Evolutionary conservation across 805 yeast species (phyloP).

Genomic region (Ogataea trehalophila): DNA sequence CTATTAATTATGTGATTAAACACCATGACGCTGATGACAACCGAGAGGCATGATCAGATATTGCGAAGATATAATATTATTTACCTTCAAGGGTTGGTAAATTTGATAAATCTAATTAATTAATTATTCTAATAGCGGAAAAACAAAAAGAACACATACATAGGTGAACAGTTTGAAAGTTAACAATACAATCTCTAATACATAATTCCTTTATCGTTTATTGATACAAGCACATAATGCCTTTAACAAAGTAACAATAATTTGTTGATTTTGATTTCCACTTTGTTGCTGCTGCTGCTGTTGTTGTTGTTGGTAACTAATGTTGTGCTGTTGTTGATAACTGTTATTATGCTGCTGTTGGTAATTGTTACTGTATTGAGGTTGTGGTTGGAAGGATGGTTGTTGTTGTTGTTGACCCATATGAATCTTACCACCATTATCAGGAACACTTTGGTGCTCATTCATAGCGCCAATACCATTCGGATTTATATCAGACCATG

Average conservation of each 20-base stretch:
- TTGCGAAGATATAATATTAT: too few relatives aligned
- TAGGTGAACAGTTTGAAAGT: too few relatives aligned
- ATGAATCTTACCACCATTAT: conserved; percentile 3
- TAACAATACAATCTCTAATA: too few relatives aligned
- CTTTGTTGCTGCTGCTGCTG: conserved; percentile 16
- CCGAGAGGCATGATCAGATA: too few relatives aligned
- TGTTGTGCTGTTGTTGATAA: conserved; percentile 20
- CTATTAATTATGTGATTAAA: not conserved
- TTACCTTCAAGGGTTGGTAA: too few relatives aligned
- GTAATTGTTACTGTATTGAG: conserved; percentile 27
- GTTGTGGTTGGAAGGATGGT: conserved; percentile 19
- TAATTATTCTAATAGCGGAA: too few relatives aligned
- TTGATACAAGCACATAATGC: conserved; percentile 6
- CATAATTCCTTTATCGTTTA: not conserved
- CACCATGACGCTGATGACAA: too few relatives aligned
- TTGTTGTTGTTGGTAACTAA: conserved; percentile 25
- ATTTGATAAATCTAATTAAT: too few relatives aligned
- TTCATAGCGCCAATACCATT: conserved; percentile 31
- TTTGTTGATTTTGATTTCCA: conserved; percentile 3
- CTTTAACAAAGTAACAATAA: conserved; percentile 5
- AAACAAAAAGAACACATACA: too few relatives aligned
- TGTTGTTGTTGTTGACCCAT: conserved; percentile 13
- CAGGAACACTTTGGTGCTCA: conserved; percentile 22
- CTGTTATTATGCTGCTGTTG: conserved; percentile 24
- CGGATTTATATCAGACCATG: conserved; percentile 28